A percentile compares a stretch with the other conserved stretches of the same genome.
Conservation (phyloP, 495 filamentous ascomycete species). For the Extremus antarcticus region DNA sequence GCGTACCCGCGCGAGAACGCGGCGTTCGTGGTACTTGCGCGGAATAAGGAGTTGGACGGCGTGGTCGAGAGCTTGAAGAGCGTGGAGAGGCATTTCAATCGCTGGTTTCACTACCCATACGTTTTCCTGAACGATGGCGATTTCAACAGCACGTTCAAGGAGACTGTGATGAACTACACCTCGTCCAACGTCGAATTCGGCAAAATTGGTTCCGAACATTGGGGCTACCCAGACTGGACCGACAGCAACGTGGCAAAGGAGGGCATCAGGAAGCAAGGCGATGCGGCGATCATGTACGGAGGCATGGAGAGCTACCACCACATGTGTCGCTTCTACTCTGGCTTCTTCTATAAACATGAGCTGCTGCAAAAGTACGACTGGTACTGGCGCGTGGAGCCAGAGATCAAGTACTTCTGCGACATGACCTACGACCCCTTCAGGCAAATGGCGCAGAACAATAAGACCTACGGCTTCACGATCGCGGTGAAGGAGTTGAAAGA, state of each 20-base stretch:
- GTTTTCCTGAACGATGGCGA: slow-evolving; percentile 98
- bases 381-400: slow-evolving; percentile 99
- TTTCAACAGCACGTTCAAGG: slow-evolving; percentile 88
- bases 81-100: slow-evolving; percentile 97
- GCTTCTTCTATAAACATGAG: slow-evolving; percentile 98
- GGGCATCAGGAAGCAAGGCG: slow-evolving; percentile 88
- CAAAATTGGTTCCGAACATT: slow-evolving; percentile 81
- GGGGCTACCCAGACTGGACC: slow-evolving; percentile 96
- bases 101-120: slow-evolving; percentile 98
- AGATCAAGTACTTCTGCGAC: slow-evolving; percentile 99
- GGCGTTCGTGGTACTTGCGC: slow-evolving; percentile 87
- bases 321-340: slow-evolving; percentile 82
- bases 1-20: slow-evolving; percentile 76
- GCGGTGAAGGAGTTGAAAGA: slow-evolving; percentile 97
- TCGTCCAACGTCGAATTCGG: slow-evolving; percentile 81
- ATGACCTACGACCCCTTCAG: slow-evolving; percentile 98
- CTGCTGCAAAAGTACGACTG: slow-evolving; percentile 94
- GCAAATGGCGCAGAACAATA: slow-evolving; percentile 82
- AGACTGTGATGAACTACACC: slow-evolving; percentile 80
- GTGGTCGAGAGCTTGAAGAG: slow-evolving; percentile 95
- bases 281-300: slow-evolving; percentile 98
- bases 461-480: slow-evolving; percentile 98
- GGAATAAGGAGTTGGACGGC: slow-evolving; percentile 93
- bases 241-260: slow-evolving; percentile 89
- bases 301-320: slow-evolving; percentile 98